Evolutionary conservation across 352 stramenopile species (phyloP), one percentile per base, ranked within the genome.

Genomic region (Phytophthora kernoviae): DNA sequence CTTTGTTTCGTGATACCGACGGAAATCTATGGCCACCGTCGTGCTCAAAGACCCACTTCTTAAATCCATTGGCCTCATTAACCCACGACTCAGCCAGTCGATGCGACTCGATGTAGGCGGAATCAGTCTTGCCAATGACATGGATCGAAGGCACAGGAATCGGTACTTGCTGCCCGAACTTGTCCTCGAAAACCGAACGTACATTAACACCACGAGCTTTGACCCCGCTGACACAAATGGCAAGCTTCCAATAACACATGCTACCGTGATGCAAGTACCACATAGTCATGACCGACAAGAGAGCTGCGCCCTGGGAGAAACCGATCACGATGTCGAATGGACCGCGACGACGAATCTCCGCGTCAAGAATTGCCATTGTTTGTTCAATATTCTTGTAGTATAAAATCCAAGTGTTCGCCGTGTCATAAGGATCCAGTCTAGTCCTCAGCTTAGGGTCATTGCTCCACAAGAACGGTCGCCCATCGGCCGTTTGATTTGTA

Each of bases 111-210:
- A 62, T 46, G 37, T 76, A 86, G 24, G 86, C 70, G n/a, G 76
- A 69, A 27, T 91, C 79, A 18, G 75, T 77, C 64, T 84, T 79
- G 26, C 77, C 81, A 26, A 83, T 60, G 17, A 91, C 54, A 51
- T 87, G 77, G 27, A 83, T 69, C 8, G 73, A 79, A 21, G 69
- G 61, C 48, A 78, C n/a, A 32, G 63, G 57, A 21, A 83, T 65
- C n/a, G 55, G 49, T 33, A 87, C 46, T 7, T 40, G 53, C 20
- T 39, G 45, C 1, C 62, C 67, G 6, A 67, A 33, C 0, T 70
- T 54, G 22, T 70, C 66, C 22, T 81, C 49, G 32, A 84, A 79
- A 21, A 83, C 34, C 2, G 59, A 68, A 15, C 68, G 75, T 14
- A 57, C 53, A 30, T 72, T 73, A 20, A 81, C 17, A 5, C 39